Percentiles rank a stretch among this genome's conserved stretches.
These are phyloP conservation scores for Kurtzmaniella cleridarum DNA, from an alignment of 805 yeast genomes.

Conservation along the genomic window DNA sequence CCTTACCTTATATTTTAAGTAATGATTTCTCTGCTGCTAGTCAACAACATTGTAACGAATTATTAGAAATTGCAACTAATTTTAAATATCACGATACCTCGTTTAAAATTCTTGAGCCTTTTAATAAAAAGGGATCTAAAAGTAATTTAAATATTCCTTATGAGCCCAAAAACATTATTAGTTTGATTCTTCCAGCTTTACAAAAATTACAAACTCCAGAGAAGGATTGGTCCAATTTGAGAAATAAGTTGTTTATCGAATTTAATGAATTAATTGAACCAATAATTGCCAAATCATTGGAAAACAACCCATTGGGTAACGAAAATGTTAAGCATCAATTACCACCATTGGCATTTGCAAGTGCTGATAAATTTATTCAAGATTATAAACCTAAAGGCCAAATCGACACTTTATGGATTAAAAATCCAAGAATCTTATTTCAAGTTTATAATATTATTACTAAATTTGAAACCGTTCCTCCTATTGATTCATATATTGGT, in stretches of 20 bases:
- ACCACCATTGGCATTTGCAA: constrained; percentile 35
- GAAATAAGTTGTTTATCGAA: constrained; percentile 25
- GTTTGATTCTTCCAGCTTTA: constrained; percentile 49
- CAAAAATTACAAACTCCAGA: constrained; percentile 26
- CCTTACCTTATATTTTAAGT: constrained; percentile 60
- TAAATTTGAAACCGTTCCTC: constrained; percentile 55
- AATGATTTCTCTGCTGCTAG: constrained; percentile 30
- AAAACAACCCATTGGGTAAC: constrained; percentile 31
- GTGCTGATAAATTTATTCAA: constrained; percentile 11
- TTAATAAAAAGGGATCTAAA: constrained; percentile 27
- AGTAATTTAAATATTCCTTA: constrained; percentile 39
- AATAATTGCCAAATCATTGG: constrained; percentile 26
- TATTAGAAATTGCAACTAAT: constrained; percentile 41
- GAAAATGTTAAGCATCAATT: constrained; percentile 35
- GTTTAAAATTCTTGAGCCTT: constrained; percentile 28
- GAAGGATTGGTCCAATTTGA: constrained; percentile 36
- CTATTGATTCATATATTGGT: constrained; percentile 31
- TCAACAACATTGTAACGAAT: constrained; percentile 34
- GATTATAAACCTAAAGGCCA: constrained; percentile 20
- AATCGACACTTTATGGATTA: constrained; percentile 61
- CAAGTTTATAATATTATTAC: constrained; percentile 53
- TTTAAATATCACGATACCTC: constrained; percentile 21
- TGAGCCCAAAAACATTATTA: constrained; percentile 42
- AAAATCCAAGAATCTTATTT: constrained; percentile 52
- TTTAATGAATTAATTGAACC: constrained; percentile 27